phyloP scores from a whole-genome alignment of 2,329 filamentous ascomycete genomes.

The Neophaeococcomyces mojaviensis region DNA sequence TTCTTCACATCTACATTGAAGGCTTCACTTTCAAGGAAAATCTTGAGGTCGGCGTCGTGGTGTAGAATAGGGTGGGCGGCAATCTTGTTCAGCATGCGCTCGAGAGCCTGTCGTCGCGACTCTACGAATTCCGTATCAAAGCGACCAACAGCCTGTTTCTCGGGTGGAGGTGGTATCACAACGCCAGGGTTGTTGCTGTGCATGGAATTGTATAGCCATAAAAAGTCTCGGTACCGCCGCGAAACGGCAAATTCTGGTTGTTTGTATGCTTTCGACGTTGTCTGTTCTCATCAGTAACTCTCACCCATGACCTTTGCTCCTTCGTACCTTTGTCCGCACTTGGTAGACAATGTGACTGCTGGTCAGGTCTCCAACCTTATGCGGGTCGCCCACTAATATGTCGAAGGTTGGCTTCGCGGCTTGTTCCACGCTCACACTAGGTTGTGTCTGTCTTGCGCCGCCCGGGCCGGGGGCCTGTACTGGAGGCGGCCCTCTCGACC shows the following conservation, averaged over 20 bases:
- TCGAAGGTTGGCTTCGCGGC: constrained; percentile 86
- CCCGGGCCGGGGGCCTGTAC: constrained; percentile 44
- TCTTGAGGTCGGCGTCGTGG: constrained; percentile 86
- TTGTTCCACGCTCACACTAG: constrained; percentile 85
- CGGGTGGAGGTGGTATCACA: constrained; percentile 88
- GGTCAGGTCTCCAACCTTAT: constrained; percentile 94
- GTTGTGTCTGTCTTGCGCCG: constrained; percentile 50
- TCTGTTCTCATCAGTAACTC: constrained; percentile 46
- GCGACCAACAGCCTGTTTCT: constrained; percentile 93
- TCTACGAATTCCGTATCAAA: constrained; percentile 98
- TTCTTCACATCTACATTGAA: constrained; percentile 98
- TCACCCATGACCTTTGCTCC: neutral
- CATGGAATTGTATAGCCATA: constrained; percentile 94
- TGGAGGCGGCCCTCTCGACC: constrained; percentile 56
- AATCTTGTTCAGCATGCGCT: constrained; percentile 97
- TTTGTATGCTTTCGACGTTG: constrained; percentile 90
- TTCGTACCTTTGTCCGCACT: constrained; percentile 75
- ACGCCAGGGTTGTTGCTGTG: constrained; percentile 92
- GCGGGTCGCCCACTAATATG: constrained; percentile 89
- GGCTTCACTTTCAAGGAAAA: constrained; percentile 91
- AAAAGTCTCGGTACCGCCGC: constrained; percentile 87
- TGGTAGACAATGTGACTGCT: constrained; percentile 97
- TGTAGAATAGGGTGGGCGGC: constrained; percentile 83
- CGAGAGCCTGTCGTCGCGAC: constrained; percentile 77
- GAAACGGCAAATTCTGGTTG: constrained; percentile 89